Evolutionary conservation across 306 rosid species (phyloP).

Genomic region (Quercus robur): DNA sequence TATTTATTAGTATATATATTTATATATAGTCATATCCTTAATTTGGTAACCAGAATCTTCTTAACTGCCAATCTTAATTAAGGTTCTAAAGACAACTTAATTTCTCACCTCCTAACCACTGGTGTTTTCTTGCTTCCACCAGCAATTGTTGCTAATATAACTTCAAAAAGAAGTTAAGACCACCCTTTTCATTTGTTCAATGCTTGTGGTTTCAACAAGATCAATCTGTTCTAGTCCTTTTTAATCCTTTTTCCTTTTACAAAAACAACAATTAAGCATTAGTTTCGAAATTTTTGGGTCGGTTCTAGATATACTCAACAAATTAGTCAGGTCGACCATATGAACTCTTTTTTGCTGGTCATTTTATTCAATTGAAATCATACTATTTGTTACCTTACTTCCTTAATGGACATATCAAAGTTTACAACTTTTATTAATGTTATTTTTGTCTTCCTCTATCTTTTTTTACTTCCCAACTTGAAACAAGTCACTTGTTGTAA

Average conservation of each 20-base stretch:
- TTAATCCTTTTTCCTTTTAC: neutral
- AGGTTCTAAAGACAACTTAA: neutral
- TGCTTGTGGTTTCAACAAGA: slow-evolving; percentile 4
- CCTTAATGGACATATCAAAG: too few relatives aligned
- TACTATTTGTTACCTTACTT: too few relatives aligned
- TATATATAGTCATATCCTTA: slow-evolving; percentile 6
- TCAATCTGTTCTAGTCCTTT: neutral
- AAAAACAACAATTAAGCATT: neutral
- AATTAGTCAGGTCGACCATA: too few relatives aligned
- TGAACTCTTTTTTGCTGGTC: too few relatives aligned
- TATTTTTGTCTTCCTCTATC: too few relatives aligned
- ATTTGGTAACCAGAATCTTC: slow-evolving; percentile 22
- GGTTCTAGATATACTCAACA: too few relatives aligned
- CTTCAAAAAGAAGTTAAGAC: slow-evolving; percentile 36
- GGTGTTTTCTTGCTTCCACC: slow-evolving; percentile 11
- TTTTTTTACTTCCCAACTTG: too few relatives aligned
- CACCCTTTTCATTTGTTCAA: slow-evolving; percentile 13
- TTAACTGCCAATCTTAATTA: slow-evolving; percentile 7
- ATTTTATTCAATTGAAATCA: too few relatives aligned
- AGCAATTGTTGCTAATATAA: slow-evolving; percentile 21
- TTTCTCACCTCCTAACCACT: slow-evolving; percentile 25
- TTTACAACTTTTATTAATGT: too few relatives aligned
- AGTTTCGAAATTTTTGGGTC: too few relatives aligned
- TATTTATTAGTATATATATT: neutral
- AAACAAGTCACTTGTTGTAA: too few relatives aligned